Percentiles rank a stretch among this genome's conserved stretches.
Evolutionary conservation across 139 green algal genomes (phyloP).

Genomic region (Desmodesmus armatus): DNA sequence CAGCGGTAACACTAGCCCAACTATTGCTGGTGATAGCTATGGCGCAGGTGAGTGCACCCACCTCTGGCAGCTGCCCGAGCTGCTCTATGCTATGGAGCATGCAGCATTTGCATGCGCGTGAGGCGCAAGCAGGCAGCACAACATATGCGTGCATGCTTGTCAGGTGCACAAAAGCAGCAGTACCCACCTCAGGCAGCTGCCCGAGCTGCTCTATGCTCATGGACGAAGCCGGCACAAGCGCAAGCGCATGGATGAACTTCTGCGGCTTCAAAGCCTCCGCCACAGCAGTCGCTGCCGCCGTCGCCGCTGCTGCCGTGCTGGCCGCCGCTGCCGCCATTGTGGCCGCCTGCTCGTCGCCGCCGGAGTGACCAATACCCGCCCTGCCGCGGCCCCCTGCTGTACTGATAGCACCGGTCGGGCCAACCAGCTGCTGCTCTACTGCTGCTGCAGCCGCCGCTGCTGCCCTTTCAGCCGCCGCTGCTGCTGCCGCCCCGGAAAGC

Average conservation of each 20-base stretch:
- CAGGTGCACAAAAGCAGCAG: too few species aligned
- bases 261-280: conserved; percentile 62
- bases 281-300: conserved; percentile 30
- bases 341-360: too few species aligned
- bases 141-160: too few species aligned
- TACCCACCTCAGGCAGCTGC: conserved; percentile 66
- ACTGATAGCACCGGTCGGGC: too few species aligned
- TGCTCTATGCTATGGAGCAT: conserved; percentile 60
- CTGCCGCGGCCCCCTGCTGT: background rate
- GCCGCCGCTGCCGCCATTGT: too few species aligned
- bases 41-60: too few species aligned
- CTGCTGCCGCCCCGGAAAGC: background rate
- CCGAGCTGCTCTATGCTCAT: conserved; percentile 72
- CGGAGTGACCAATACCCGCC: conserved; percentile 6
- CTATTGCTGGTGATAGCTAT: too few species aligned
- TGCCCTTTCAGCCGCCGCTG: conserved; percentile 20
- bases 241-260: conserved; percentile 89
- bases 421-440: background rate
- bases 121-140: too few species aligned
- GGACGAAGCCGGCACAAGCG: conserved; percentile 68
- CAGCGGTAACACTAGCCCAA: too few species aligned
- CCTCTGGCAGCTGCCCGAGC: conserved; percentile 67
- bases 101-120: too few species aligned
- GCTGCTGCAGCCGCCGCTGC: conserved; percentile 36
- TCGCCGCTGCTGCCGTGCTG: background rate